Evolutionary conservation across 192 early-diverging fungal species (phyloP).

Genomic region (Umbelopsis isabellina): DNA sequence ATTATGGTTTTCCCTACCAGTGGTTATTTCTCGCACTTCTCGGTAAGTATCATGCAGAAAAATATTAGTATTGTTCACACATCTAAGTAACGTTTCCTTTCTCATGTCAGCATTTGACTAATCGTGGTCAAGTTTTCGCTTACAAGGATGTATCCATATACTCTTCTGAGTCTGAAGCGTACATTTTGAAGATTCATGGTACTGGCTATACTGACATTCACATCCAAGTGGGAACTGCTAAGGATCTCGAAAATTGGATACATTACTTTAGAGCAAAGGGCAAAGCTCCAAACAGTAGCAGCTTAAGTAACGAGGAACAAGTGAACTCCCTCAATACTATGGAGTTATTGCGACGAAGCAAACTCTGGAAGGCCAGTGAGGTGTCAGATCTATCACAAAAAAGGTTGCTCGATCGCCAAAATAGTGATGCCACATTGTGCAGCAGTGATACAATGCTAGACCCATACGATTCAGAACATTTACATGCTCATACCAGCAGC

Average conservation of each 20-base stretch:
- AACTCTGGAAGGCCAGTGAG: background rate
- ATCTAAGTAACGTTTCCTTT: background rate
- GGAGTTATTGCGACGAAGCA: background rate
- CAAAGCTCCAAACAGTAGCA: too few species aligned
- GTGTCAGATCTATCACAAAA: constrained; percentile 1
- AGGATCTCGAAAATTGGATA: constrained; percentile 17
- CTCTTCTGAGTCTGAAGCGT: background rate
- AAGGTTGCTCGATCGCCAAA: constrained; percentile 3
- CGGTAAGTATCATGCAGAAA: constrained; percentile 18
- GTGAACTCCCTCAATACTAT: background rate
- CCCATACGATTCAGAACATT: background rate
- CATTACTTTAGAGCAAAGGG: background rate
- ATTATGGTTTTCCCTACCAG: constrained; percentile 45
- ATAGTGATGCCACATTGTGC: constrained; percentile 4
- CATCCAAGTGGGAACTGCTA: constrained; percentile 22
- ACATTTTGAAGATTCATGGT: constrained; percentile 27
- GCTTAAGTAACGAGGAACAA: background rate
- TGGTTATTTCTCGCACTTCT: constrained; percentile 48
- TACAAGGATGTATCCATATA: constrained; percentile 23
- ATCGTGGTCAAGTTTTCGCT: constrained; percentile 21
- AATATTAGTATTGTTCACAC: background rate
- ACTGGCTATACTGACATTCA: constrained; percentile 2
- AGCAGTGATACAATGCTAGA: background rate
- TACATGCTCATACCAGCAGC: constrained; percentile 6
- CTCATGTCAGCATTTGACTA: constrained; percentile 6